These are phyloP conservation scores for Glebionis coronaria DNA, from an alignment of 129 eudicot genomes.

Conservation along the genomic window DNA sequence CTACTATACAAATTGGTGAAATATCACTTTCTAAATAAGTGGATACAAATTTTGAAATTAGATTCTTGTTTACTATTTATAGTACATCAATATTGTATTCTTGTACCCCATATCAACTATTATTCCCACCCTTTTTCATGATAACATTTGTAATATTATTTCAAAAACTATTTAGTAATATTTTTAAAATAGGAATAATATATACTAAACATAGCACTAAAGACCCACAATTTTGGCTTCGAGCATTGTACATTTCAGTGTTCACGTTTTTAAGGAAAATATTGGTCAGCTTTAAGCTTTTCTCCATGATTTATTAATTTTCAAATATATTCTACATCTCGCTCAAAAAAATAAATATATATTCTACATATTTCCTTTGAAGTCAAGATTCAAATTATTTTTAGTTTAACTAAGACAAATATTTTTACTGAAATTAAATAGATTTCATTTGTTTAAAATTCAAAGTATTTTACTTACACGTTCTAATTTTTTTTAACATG, in stretches of 20 bases:
- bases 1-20: slow-evolving; percentile 37
- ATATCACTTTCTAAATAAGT: slow-evolving; percentile 30
- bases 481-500: too few species aligned
- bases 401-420: background rate
- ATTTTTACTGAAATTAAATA: too few species aligned
- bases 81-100: slow-evolving; percentile 9
- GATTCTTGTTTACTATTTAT: background rate
- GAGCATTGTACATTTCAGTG: slow-evolving; percentile 30
- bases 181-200: background rate
- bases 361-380: background rate
- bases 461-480: too few species aligned
- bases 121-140: too few species aligned
- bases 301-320: background rate
- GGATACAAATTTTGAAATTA: background rate
- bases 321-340: too few species aligned
- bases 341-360: too few species aligned
- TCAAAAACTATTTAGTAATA: background rate
- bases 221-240: slow-evolving; percentile 29
- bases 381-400: background rate
- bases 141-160: too few species aligned
- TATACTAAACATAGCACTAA: slow-evolving; percentile 28
- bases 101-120: too few species aligned
- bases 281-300: background rate
- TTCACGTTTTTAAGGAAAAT: background rate
- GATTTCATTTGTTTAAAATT: too few species aligned